Evolutionary conservation across 371 early-diverging fungal genomes (phyloP).

Genomic region (Circinella minor): DNA sequence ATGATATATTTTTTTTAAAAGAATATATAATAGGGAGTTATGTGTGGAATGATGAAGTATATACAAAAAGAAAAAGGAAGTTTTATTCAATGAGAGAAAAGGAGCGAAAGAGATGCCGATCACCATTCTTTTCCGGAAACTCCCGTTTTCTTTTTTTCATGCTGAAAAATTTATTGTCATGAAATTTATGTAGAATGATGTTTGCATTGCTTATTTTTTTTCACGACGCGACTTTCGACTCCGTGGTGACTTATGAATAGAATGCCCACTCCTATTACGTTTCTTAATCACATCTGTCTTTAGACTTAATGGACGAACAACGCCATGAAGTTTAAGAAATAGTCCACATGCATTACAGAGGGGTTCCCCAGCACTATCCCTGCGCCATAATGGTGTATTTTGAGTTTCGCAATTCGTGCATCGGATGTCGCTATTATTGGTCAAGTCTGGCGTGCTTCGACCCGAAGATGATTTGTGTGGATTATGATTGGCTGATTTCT

Average conservation of each 20-base stretch:
- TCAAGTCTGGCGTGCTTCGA: conserved; percentile 4
- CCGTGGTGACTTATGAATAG: conserved; percentile 11
- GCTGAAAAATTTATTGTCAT: no score
- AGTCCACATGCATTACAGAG: conserved; percentile 68
- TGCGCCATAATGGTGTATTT: conserved; percentile 90
- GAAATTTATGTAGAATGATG: no score
- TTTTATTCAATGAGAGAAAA: conserved; percentile 6
- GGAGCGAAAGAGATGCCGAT: neutral
- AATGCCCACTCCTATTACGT: conserved; percentile 49
- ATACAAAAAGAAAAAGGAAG: neutral
- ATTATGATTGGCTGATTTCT: conserved; percentile 7
- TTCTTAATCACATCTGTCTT: conserved; percentile 83
- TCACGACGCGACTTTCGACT: conserved; percentile 11
- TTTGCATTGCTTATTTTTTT: no score
- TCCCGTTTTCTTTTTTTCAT: conserved; percentile 1
- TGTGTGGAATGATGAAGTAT: neutral
- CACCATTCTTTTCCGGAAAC: conserved; percentile 7
- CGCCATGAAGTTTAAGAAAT: conserved; percentile 81
- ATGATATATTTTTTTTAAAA: no score
- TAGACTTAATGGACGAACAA: conserved; percentile 74
- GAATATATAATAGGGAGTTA: neutral
- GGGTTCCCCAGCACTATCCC: conserved; percentile 73
- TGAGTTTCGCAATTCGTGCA: conserved; percentile 92
- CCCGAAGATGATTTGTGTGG: neutral
- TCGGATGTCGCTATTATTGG: conserved; percentile 12